Conservation (phyloP, 805 yeast species). For the Metschnikowia hibisci region DNA sequence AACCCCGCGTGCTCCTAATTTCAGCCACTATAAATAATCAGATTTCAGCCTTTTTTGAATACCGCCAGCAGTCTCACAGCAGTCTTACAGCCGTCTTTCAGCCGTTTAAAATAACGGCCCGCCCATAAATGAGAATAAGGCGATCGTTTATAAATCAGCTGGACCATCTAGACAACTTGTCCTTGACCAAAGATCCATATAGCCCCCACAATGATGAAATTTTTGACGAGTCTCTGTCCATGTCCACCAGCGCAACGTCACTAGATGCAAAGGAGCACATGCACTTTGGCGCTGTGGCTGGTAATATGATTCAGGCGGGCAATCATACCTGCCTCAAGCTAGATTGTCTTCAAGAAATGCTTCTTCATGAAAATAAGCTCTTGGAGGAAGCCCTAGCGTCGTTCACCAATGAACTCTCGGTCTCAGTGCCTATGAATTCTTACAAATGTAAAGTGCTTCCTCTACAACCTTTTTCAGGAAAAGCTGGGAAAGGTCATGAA, state of each 20-base stretch:
- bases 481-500: too few relatives aligned
- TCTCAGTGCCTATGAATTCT: constrained; percentile 24
- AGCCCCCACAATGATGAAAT: not conserved
- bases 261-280: not conserved
- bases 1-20: too few relatives aligned
- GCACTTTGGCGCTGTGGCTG: not conserved
- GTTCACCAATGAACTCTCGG: constrained; percentile 14
- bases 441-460: constrained; percentile 2
- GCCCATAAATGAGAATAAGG: not conserved
- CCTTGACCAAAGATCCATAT: not conserved
- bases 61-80: too few relatives aligned
- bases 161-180: not conserved
- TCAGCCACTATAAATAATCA: too few relatives aligned
- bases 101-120: not conserved
- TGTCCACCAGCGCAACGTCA: not conserved
- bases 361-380: constrained; percentile 18
- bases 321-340: constrained; percentile 14
- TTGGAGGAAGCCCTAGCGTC: constrained; percentile 18
- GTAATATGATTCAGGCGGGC: constrained; percentile 1
- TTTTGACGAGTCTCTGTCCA: constrained; percentile 2
- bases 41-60: too few relatives aligned
- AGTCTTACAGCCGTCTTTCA: too few relatives aligned
- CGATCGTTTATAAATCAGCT: not conserved
- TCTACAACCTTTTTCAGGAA: not conserved
- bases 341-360: constrained; percentile 29